Evolutionary conservation across 75 land plant genomes (phyloP).

Genomic region (Cryptomeria japonica): DNA sequence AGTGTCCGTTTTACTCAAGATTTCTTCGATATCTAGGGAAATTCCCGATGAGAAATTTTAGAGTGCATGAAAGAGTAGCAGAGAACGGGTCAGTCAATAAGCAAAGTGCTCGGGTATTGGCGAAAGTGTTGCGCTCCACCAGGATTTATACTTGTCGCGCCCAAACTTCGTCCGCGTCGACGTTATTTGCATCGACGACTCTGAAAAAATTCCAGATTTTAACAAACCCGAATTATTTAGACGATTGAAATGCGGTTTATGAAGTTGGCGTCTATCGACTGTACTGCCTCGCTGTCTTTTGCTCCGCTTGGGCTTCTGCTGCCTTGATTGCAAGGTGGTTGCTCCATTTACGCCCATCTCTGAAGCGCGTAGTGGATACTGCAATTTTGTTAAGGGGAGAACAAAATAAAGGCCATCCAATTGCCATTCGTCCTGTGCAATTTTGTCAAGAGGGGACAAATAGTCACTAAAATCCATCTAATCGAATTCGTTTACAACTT

Average conservation of each 20-base stretch:
- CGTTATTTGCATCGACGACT: no score
- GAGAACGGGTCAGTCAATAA: neutral
- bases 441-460: neutral
- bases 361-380: constrained; percentile 2
- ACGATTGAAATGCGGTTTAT: neutral
- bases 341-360: constrained; percentile 22
- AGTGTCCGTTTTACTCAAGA: no score
- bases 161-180: no score
- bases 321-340: neutral
- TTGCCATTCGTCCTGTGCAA: constrained; percentile 17
- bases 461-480: constrained; percentile 13
- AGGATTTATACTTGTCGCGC: neutral
- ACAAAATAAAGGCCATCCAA: constrained; percentile 28
- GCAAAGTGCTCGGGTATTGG: neutral
- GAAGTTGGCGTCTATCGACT: neutral
- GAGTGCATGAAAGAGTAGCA: no score
- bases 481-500: constrained; percentile 15
- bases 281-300: neutral
- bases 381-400: constrained; percentile 19
- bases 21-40: no score
- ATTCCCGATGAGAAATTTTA: no score
- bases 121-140: neutral
- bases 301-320: neutral
- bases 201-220: neutral
- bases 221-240: neutral